Conservation (phyloP, 306 rosid species). For the Abrus precatorius region DNA sequence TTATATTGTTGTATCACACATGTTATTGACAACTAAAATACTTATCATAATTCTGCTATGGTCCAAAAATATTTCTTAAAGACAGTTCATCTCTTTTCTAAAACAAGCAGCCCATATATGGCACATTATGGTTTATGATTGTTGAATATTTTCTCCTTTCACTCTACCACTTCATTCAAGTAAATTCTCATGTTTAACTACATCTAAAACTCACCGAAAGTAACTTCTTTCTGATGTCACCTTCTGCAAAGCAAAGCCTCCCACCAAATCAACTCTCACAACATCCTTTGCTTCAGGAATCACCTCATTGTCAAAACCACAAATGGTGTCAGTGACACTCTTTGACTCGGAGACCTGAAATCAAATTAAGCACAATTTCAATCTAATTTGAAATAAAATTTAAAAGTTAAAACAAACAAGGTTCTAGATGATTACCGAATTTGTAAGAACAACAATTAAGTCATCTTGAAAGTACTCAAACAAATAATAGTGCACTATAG, state of each 20-base stretch:
- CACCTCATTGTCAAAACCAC: constrained; percentile 56
- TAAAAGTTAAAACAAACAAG: neutral
- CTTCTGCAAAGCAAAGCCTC: constrained; percentile 90
- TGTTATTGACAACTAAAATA: neutral
- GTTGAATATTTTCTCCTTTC: constrained; percentile 13
- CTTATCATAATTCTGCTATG: constrained; percentile 4
- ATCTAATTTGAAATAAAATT: constrained; percentile 22
- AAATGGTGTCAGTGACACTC: constrained; percentile 46
- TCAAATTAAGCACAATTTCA: constrained; percentile 31
- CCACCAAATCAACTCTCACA: constrained; percentile 77
- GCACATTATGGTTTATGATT: neutral
- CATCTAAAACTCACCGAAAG: constrained; percentile 72
- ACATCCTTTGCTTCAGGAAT: constrained; percentile 73
- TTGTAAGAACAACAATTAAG: constrained; percentile 73
- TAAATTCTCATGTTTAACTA: constrained; percentile 3
- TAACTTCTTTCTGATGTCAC: constrained; percentile 77
- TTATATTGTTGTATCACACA: constrained; percentile 16
- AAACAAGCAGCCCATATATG: constrained; percentile 5
- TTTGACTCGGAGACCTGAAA: constrained; percentile 68
- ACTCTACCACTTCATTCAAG: constrained; percentile 3
- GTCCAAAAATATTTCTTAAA: neutral
- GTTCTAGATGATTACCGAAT: constrained; percentile 61
- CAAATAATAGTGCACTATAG: constrained; percentile 70
- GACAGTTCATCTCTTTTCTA: neutral
- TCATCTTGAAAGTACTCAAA: constrained; percentile 86